phyloP scores from a whole-genome alignment of 805 yeast species.

The Alloascoidea hylecoeti region DNA sequence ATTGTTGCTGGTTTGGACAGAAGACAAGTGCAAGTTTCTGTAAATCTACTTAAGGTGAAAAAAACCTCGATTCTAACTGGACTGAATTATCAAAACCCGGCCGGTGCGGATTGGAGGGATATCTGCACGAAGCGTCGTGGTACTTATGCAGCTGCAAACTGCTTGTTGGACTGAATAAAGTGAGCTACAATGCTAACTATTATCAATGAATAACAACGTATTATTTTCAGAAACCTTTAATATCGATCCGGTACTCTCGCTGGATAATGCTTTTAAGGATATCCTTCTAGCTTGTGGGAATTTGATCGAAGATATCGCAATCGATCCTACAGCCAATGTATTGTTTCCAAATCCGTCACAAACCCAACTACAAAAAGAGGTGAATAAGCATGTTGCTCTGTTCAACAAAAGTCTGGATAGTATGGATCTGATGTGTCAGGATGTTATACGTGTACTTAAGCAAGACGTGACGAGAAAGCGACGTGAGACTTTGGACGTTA shows the following conservation, averaged over 20 bases:
- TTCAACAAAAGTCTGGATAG: neutral
- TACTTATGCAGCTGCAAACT: neutral
- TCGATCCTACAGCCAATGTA: neutral
- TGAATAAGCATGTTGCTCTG: neutral
- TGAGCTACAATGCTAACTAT: neutral
- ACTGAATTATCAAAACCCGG: neutral
- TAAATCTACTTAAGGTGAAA: too few species aligned
- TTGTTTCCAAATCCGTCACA: neutral
- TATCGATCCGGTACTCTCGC: neutral
- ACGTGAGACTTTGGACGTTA: neutral
- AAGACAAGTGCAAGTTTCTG: neutral
- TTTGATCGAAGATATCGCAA: constrained; percentile 1
- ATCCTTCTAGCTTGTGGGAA: neutral
- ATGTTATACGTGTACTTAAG: neutral
- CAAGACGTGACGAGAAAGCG: neutral
- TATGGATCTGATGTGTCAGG: constrained; percentile 1
- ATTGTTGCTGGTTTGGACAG: constrained; percentile 1
- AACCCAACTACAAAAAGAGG: neutral
- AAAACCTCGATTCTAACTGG: constrained; percentile 1
- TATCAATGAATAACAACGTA: neutral
- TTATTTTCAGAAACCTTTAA: neutral
- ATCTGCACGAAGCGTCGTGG: neutral
- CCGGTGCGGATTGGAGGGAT: neutral
- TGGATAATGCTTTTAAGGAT: neutral
- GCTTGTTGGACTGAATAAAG: neutral